These are phyloP conservation scores for Pachyrhizus erosus DNA, from an alignment of 306 rosid species.

Conservation along the genomic window DNA sequence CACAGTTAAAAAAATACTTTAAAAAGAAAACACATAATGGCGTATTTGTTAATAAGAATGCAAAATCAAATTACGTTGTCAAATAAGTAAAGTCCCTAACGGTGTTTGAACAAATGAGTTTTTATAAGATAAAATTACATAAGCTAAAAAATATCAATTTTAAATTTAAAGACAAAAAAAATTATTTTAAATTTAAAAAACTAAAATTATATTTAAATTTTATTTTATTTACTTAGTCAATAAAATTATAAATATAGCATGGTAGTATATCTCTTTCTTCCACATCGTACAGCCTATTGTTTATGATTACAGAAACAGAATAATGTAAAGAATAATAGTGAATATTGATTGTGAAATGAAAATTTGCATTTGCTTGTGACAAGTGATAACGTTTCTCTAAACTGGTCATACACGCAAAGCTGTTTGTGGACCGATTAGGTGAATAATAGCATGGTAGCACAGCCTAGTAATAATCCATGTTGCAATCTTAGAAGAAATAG, in stretches of 20 bases:
- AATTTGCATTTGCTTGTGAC: not conserved
- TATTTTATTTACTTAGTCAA: not conserved
- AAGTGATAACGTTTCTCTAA: not conserved
- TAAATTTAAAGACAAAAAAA: no score
- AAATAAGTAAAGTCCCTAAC: no score
- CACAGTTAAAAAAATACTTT: no score
- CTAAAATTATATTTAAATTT: no score
- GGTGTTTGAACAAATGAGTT: no score
- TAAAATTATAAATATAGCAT: not conserved
- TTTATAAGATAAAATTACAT: no score
- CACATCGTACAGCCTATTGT: not conserved
- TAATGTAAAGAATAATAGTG: slow-evolving; percentile 3
- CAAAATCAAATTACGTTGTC: no score
- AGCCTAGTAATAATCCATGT: not conserved
- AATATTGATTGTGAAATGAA: slow-evolving; percentile 1
- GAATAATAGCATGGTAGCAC: not conserved
- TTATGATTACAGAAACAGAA: not conserved
- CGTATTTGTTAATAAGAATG: no score
- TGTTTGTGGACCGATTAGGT: not conserved
- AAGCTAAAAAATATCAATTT: no score
- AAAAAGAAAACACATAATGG: no score
- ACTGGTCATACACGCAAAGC: slow-evolving; percentile 8
- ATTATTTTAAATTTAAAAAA: no score
- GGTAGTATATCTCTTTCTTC: not conserved
- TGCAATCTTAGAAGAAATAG: not conserved